Evolutionary conservation across 257 asterid genomes (phyloP).

Genomic region (Salvia rosmarinus): DNA sequence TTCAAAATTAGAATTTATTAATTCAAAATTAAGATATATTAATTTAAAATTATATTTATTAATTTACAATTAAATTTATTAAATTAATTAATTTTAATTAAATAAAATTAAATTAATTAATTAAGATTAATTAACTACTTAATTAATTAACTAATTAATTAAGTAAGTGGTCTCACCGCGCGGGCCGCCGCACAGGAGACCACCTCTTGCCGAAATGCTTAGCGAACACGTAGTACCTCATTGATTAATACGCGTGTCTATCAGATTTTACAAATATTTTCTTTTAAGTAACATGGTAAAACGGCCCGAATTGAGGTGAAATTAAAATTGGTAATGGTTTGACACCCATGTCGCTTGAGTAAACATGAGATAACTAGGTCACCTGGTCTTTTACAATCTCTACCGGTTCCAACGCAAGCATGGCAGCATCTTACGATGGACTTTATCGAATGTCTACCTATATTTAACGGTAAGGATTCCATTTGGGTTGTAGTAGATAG

Average conservation of each 20-base stretch:
- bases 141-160: too few species aligned
- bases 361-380: not conserved
- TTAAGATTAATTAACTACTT: too few species aligned
- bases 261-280: too few species aligned
- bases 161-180: too few species aligned
- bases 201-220: constrained; percentile 28
- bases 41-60: too few species aligned
- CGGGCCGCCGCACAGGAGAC: too few species aligned
- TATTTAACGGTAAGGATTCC: not conserved
- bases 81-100: too few species aligned
- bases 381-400: not conserved
- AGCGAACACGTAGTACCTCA: constrained; percentile 17
- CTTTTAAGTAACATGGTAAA: too few species aligned
- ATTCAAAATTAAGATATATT: too few species aligned
- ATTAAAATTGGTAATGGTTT: not conserved
- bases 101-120: too few species aligned
- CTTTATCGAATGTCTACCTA: not conserved
- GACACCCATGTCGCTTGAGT: not conserved
- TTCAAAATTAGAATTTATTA: too few species aligned
- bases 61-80: too few species aligned
- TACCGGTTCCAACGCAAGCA: not conserved
- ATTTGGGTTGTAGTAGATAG: not conserved
- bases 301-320: not conserved
- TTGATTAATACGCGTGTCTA: constrained; percentile 24
- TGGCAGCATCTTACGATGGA: not conserved